These are phyloP conservation scores for Meyerozyma carpophila DNA, from an alignment of 1,139 yeast species.

Conservation along the genomic window DNA sequence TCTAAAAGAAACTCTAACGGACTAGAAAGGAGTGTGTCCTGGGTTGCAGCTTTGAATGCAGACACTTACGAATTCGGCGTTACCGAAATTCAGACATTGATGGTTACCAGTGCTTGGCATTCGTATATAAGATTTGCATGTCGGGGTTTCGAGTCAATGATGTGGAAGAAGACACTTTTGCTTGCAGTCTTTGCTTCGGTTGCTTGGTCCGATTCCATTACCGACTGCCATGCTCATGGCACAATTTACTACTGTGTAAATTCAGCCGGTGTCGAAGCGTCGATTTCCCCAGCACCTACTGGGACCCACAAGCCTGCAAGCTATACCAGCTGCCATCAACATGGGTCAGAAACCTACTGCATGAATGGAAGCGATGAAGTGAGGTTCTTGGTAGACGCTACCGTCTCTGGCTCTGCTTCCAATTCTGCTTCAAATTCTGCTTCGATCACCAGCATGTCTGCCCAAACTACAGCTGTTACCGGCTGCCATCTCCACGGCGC, in stretches of 20 bases:
- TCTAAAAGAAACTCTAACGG: too few relatives aligned
- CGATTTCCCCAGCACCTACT: slow-evolving; percentile 23
- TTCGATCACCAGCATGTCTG: background rate
- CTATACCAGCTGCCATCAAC: slow-evolving; percentile 10
- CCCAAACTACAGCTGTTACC: slow-evolving; percentile 13
- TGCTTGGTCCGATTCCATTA: slow-evolving; percentile 5
- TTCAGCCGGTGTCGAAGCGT: slow-evolving; percentile 23
- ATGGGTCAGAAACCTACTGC: slow-evolving; percentile 3
- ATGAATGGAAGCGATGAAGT: slow-evolving; percentile 4
- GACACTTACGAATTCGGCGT: too few relatives aligned
- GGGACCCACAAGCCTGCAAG: slow-evolving; percentile 14
- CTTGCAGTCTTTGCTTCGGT: background rate
- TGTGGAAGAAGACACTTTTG: background rate
- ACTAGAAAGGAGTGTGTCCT: too few relatives aligned
- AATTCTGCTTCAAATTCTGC: background rate
- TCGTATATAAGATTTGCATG: background rate
- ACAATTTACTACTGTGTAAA: slow-evolving; percentile 19
- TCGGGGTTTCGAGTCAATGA: background rate
- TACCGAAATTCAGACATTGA: background rate
- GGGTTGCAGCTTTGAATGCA: too few relatives aligned
- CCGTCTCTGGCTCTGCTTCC: background rate
- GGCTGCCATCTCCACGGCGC: slow-evolving; percentile 27
- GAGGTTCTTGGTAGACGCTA: slow-evolving; percentile 2
- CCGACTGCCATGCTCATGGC: slow-evolving; percentile 27
- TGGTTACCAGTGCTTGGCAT: background rate